phyloP scores from a whole-genome alignment of 768 basidiomycete species.

The Kwoniella mangroviensis region DNA sequence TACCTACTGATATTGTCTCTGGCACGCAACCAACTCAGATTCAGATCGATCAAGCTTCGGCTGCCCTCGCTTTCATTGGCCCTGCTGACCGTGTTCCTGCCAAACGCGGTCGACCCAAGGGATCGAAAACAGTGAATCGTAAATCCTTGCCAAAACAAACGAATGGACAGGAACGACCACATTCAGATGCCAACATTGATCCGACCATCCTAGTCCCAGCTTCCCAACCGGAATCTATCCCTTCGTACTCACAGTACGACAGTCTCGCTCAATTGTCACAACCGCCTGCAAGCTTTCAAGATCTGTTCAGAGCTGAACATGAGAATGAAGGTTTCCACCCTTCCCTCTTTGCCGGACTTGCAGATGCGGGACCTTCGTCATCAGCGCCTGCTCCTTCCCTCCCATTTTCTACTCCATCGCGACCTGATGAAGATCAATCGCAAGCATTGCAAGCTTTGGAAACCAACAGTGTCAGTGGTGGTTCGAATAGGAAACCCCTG shows the following conservation, averaged over 20 bases:
- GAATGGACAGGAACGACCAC: background rate
- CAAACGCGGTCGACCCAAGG: slow-evolving; percentile 25
- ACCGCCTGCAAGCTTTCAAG: background rate
- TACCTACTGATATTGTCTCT: background rate
- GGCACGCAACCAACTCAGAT: background rate
- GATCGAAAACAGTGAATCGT: slow-evolving; percentile 14
- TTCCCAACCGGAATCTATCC: slow-evolving; percentile 9
- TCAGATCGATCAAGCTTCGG: background rate
- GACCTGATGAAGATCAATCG: background rate
- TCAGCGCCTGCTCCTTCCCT: background rate
- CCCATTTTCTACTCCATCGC: background rate
- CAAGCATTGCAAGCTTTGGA: background rate
- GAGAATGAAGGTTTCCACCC: background rate
- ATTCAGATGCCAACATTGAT: background rate
- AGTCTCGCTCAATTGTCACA: slow-evolving; percentile 2
- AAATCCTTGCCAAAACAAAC: background rate
- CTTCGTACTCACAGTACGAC: slow-evolving; percentile 3
- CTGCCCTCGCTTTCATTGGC: background rate
- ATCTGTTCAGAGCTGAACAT: background rate
- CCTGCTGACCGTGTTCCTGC: background rate
- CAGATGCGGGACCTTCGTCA: background rate
- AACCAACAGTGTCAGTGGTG: background rate
- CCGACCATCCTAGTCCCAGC: slow-evolving; percentile 4
- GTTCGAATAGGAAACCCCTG: background rate
- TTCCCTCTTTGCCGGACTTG: background rate